Conservation (phyloP, 1,284 basidiomycete genomes). For the Marasmius oreades region DNA sequence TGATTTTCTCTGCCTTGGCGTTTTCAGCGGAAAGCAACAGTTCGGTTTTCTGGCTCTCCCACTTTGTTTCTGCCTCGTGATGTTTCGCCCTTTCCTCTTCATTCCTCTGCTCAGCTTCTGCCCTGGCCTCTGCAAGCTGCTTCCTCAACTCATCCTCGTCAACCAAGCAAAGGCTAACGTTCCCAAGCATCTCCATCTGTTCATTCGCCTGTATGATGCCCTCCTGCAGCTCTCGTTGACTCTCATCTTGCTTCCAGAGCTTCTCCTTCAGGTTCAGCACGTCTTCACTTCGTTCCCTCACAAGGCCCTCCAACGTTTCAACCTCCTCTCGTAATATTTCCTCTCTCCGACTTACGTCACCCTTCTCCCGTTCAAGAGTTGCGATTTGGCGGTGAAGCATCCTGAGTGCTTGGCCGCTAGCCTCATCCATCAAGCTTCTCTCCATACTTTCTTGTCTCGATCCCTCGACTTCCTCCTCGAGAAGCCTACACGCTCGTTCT, state of each 20-base stretch:
- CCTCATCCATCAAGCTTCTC: slow-evolving; percentile 74
- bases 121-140: slow-evolving; percentile 32
- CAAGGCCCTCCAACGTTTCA: slow-evolving; percentile 31
- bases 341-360: slow-evolving; percentile 42
- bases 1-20: slow-evolving; percentile 36
- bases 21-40: slow-evolving; percentile 35
- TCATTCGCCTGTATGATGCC: slow-evolving; percentile 51
- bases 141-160: slow-evolving; percentile 42
- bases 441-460: slow-evolving; percentile 66
- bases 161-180: slow-evolving; percentile 35
- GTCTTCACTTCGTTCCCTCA: slow-evolving; percentile 40
- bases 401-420: slow-evolving; percentile 63
- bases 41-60: slow-evolving; percentile 48
- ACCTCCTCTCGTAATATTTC: slow-evolving; percentile 40
- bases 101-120: slow-evolving; percentile 32
- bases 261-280: slow-evolving; percentile 41
- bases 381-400: slow-evolving; percentile 64
- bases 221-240: slow-evolving; percentile 45
- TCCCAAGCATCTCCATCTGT: slow-evolving; percentile 54
- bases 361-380: slow-evolving; percentile 57
- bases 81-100: slow-evolving; percentile 41
- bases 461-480: slow-evolving; percentile 69
- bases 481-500: slow-evolving; percentile 54
- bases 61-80: slow-evolving; percentile 36
- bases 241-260: slow-evolving; percentile 48